Percentiles rank a stretch among this genome's conserved stretches.
phyloP scores from a whole-genome alignment of 345 rosid genomes.

The Arabidopsis thaliana region TAIR10.1 NC_003076.8:22752501-22753000 shows the following conservation, averaged over 20 bases:
- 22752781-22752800: slow-evolving; percentile 44
- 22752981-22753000: slow-evolving; percentile 23
- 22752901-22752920: slow-evolving; percentile 22
- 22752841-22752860: slow-evolving; percentile 33
- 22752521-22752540: neutral
- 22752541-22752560: slow-evolving; percentile 1
- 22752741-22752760: neutral
- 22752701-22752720: neutral
- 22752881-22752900: slow-evolving; percentile 30
- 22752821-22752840: slow-evolving; percentile 24
- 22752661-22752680: slow-evolving; percentile 35
- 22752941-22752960: neutral
- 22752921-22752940: neutral
- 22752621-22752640: slow-evolving; percentile 43
- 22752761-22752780: slow-evolving; percentile 10
- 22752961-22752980: neutral
- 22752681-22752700: slow-evolving; percentile 36
- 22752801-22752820: slow-evolving; percentile 42
- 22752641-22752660: slow-evolving; percentile 40
- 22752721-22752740: neutral
- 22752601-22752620: slow-evolving; percentile 45
- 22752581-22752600: slow-evolving; percentile 22
- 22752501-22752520: slow-evolving; percentile 6
- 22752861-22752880: slow-evolving; percentile 38
- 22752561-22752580: slow-evolving; percentile 56